Evolutionary conservation across 2,329 filamentous ascomycete species (phyloP).

Genomic region (Sporothrix variecibatus): DNA sequence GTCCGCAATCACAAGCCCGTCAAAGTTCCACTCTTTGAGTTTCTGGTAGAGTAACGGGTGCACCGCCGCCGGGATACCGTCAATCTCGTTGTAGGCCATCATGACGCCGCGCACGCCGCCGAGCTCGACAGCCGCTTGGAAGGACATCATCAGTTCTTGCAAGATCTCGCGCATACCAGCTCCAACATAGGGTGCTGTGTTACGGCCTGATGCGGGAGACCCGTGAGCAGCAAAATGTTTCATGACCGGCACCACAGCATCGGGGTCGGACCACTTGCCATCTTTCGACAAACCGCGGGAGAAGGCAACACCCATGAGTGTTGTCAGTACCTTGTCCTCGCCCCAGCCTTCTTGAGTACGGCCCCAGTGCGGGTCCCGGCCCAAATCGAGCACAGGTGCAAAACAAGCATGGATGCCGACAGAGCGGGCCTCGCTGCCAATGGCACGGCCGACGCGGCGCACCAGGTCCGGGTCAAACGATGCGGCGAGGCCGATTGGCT

Average conservation of each 20-base stretch:
- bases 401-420: constrained; percentile 21
- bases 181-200: constrained; percentile 3
- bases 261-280: background rate
- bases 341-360: constrained; percentile 20
- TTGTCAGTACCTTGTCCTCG: constrained; percentile 18
- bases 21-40: constrained; percentile 8
- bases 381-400: constrained; percentile 9
- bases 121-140: constrained; percentile 15
- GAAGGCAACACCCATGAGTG: constrained; percentile 14
- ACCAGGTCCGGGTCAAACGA: constrained; percentile 15
- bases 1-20: constrained; percentile 17
- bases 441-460: constrained; percentile 4
- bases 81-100: constrained; percentile 22
- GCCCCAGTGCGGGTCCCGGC: constrained; percentile 15
- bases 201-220: constrained; percentile 10
- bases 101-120: constrained; percentile 18
- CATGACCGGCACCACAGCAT: constrained; percentile 19
- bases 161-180: constrained; percentile 4
- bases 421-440: constrained; percentile 8
- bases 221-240: constrained; percentile 20
- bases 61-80: constrained; percentile 19
- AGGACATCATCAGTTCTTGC: constrained; percentile 17
- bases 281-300: constrained; percentile 8
- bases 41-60: constrained; percentile 13
- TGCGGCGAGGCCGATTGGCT: constrained; percentile 11